Evolutionary conservation across 2,329 filamentous ascomycete genomes (phyloP).

Genomic region (Arthrobotrys pseudoclavata): DNA sequence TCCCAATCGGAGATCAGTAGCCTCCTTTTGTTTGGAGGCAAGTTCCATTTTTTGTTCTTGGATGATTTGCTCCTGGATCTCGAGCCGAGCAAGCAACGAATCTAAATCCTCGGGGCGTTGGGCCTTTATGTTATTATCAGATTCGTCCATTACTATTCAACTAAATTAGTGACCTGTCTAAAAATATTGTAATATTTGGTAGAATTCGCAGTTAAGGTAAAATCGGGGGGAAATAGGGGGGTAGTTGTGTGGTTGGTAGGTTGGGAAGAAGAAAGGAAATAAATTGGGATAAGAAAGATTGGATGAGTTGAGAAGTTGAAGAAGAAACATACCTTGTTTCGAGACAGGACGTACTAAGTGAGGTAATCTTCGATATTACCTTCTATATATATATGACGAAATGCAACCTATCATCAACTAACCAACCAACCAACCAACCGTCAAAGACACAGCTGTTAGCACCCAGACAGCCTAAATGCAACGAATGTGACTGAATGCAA

Average conservation of each 20-base stretch:
- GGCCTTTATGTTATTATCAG: constrained; percentile 18
- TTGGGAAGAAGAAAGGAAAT: background rate
- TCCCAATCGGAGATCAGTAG: constrained; percentile 24
- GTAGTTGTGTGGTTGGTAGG: background rate
- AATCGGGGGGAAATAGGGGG: background rate
- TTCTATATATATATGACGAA: constrained; percentile 12
- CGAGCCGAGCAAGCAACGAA: constrained; percentile 45
- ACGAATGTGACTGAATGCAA: background rate
- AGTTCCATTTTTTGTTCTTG: constrained; percentile 55
- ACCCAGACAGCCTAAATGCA: background rate
- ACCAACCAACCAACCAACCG: background rate
- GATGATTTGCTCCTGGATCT: constrained; percentile 50
- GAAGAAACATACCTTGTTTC: background rate
- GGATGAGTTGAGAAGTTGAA: background rate
- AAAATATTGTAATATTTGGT: background rate
- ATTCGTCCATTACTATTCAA: constrained; percentile 23
- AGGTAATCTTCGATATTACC: constrained; percentile 8
- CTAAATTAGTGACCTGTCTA: background rate
- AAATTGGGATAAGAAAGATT: background rate
- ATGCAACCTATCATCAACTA: background rate
- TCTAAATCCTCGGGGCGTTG: constrained; percentile 51
- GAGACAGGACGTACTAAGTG: background rate
- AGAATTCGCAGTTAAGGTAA: background rate
- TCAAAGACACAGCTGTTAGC: background rate
- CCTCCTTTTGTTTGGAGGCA: constrained; percentile 45